Base-by-base conservation (phyloP, 495 filamentous ascomycete genomes). In the Podospora sp. region DNA sequence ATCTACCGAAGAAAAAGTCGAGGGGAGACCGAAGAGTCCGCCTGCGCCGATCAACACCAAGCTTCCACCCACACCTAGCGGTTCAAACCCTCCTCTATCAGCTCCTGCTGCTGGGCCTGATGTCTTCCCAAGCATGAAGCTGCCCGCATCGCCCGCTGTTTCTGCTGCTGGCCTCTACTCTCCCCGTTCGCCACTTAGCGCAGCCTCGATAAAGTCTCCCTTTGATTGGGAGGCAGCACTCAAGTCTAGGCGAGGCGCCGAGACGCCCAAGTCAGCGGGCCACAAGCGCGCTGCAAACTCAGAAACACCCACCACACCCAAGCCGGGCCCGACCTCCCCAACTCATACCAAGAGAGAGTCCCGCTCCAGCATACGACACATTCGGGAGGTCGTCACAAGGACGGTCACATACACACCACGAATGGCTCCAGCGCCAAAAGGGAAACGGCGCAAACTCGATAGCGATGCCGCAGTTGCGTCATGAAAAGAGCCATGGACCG, bases 341-440 rank as follows among this genome's bases (percentile, higher is more conserved):
- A 62, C 66, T 11, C 69, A 75, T 62, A 29, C 53, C 33, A 74
- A 73, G 69, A 84, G 83, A 68, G 75, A 84, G 14, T 77, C 82
- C 8, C 71, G 78, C 55, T 81, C 84, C 16, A 85, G 78, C 67
- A 79, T 86, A 65, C 79, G 83, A 36, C 84, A 86, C 56, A 85
- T 91, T 61, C 79, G 87, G 26, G 88, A 92, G 74, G 88, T 91
- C 4, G 88, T 92, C 51, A 92, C 90, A 35, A 82, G 90, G 62
- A 92, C 90, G 18, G 90, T 92, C 58, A 92, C 90, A 7, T 91
- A 91, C 75, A 90, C 87, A 26, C 88, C 88, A 57, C 71, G 82
- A 63, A 89, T 90, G 87, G 84, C 80, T 14, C 88, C 89, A 18
- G 89, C 90, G 60, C 90, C 90, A 46, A 91, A 91, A 72, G 90